phyloP scores from a whole-genome alignment of 352 stramenopile genomes.

The Lagenidium sp. region DNA sequence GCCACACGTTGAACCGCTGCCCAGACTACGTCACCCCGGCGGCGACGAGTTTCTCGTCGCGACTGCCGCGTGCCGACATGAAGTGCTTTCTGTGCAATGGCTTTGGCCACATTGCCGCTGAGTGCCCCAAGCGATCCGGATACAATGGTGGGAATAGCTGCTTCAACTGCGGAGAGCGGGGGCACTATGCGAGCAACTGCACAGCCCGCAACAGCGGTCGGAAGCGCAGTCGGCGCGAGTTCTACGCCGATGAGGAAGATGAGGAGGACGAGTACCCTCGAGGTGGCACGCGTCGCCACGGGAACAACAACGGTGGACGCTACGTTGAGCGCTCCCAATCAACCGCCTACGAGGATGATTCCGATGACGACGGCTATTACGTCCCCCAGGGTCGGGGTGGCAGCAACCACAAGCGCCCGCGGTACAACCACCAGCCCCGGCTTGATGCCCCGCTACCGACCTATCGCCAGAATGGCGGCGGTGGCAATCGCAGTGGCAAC shows the following conservation, averaged over 20 bases:
- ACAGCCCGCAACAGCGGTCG: slow-evolving; percentile 7
- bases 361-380: slow-evolving; percentile 24
- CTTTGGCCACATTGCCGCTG: slow-evolving; percentile 56
- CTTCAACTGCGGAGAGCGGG: slow-evolving; percentile 17
- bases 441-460: background rate
- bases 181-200: slow-evolving; percentile 18
- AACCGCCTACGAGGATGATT: slow-evolving; percentile 23
- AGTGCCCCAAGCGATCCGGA: slow-evolving; percentile 41
- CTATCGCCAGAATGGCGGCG: background rate
- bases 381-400: slow-evolving; percentile 1
- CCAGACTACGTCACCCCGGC: slow-evolving; percentile 33
- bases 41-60: slow-evolving; percentile 26
- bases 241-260: slow-evolving; percentile 15
- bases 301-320: slow-evolving; percentile 2
- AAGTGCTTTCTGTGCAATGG: slow-evolving; percentile 73
- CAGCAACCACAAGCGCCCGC: background rate
- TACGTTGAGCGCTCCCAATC: slow-evolving; percentile 6
- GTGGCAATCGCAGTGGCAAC: background rate
- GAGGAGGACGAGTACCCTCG: slow-evolving; percentile 16
- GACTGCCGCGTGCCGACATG: slow-evolving; percentile 29
- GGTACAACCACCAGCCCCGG: background rate
- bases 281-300: background rate
- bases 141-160: slow-evolving; percentile 31
- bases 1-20: slow-evolving; percentile 37
- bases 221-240: slow-evolving; percentile 36